phyloP scores from a whole-genome alignment of 208 protist genomes.

The Wallacemonas sp. region DNA sequence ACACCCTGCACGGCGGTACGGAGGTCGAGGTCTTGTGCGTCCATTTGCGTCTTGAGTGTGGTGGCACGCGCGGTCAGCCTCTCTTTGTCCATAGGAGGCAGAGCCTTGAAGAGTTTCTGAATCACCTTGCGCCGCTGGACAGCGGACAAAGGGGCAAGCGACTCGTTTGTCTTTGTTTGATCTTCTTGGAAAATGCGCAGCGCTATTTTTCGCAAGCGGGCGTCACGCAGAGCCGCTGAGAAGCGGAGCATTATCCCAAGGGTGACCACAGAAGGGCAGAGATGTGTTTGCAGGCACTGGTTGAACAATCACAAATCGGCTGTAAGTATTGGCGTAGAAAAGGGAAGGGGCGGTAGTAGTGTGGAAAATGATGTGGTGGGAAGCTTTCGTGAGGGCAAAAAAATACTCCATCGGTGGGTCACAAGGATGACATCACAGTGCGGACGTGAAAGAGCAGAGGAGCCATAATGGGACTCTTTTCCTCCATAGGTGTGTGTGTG shows the following conservation, averaged over 20 bases:
- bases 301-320: no score
- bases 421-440: no score
- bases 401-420: no score
- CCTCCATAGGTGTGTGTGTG: no score
- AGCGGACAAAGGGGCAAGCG: constrained; percentile 38
- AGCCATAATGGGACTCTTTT: no score
- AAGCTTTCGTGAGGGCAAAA: no score
- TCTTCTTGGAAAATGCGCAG: constrained; percentile 60
- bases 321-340: no score
- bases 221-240: constrained; percentile 5
- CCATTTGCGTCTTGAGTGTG: constrained; percentile 20
- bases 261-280: no score
- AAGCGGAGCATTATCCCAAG: constrained; percentile 30
- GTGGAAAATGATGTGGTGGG: no score
- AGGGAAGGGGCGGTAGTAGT: not conserved
- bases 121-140: constrained; percentile 39
- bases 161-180: constrained; percentile 38
- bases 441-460: no score
- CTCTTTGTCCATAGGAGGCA: constrained; percentile 27
- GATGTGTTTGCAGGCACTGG: no score
- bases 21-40: constrained; percentile 2
- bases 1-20: not conserved
- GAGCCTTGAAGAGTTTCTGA: constrained; percentile 42
- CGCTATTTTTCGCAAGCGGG: constrained; percentile 30
- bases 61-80: constrained; percentile 36